Base-by-base conservation (phyloP, 768 basidiomycete genomes). In the Xerocomus brunneocitrinus region DNA sequence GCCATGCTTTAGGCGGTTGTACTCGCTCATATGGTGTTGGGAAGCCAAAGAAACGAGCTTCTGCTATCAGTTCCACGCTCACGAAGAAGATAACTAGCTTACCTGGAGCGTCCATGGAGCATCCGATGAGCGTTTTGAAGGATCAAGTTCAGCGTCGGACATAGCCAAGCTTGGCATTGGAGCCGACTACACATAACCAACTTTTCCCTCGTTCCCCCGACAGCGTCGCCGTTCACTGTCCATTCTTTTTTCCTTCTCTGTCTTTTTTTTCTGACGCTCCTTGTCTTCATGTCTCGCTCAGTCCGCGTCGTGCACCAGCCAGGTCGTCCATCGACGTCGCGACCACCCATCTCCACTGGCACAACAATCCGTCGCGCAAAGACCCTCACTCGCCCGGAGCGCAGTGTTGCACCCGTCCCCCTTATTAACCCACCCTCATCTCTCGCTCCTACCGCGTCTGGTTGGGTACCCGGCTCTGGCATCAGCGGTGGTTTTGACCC, bases 371-470 rank as follows among this genome's bases (percentile, higher is more conserved):
- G 87, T 50, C 81, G 95, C 50, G 91, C 90, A 66, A 99, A 98
- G 78, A 99, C 97, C 6, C 84, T 99, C 61, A 98, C 91, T 47
- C 82, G 92, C 54, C 97, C 97, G 64, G 97, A 99, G 75, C 85
- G 97, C 53, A 80, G 90, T 66, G 90, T 98, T 46, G 93, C 93
- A 4, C 91, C 94, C 34, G 88, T 89, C 14, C 95, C 95, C 5
- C 85, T 99, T 64, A 95, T 99, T 56, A 92, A 90, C 51, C 92
- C 95, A 6, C 81, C 85, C 9, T 73, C 77, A 1, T 68, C 74
- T 36, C 73, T 75, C 53, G 63, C 71, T 1, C 59, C 73, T 16
- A 63, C 68, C 39, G 67, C 73, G 3, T 68, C 73, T n/a, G 67
- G 76, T 28, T 69, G 73, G 57, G 53, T 73, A 44, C 55, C 70